Percentiles rank a stretch among this genome's conserved stretches.
Conservation (phyloP, 192 early-diverging fungal species). For the Gonapodya prolifera region DNA sequence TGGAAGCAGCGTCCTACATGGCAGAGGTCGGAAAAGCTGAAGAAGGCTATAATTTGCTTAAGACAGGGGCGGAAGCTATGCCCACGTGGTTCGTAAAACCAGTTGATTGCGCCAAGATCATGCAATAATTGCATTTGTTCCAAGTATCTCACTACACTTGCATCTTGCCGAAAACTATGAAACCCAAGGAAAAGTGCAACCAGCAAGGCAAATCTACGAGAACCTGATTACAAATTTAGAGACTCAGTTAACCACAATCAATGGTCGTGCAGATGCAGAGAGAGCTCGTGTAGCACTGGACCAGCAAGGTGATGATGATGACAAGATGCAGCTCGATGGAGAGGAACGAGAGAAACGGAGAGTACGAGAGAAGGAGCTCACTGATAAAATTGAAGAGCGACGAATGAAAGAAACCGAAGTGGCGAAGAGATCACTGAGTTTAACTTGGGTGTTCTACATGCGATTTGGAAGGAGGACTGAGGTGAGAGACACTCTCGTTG, state of each 20-base stretch:
- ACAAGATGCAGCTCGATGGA: background rate
- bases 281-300: background rate
- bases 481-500: constrained; percentile 23
- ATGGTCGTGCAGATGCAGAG: constrained; percentile 10
- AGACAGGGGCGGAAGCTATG: constrained; percentile 51
- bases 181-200: constrained; percentile 19
- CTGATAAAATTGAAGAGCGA: constrained; percentile 41
- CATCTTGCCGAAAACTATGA: constrained; percentile 34
- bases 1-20: constrained; percentile 50
- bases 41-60: constrained; percentile 46
- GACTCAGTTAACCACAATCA: constrained; percentile 12
- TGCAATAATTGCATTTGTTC: constrained; percentile 6
- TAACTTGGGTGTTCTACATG: constrained; percentile 86
- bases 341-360: background rate
- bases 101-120: background rate
- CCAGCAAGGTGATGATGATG: background rate
- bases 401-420: constrained; percentile 32
- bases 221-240: constrained; percentile 14
- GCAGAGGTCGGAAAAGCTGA: constrained; percentile 40
- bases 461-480: constrained; percentile 63
- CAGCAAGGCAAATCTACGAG: constrained; percentile 32
- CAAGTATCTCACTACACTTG: constrained; percentile 30
- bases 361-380: constrained; percentile 30
- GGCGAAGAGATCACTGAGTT: constrained; percentile 39
- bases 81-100: constrained; percentile 42